Evolutionary conservation across 1,284 basidiomycete genomes (phyloP).

Genomic region (Bjerkandera adusta): DNA sequence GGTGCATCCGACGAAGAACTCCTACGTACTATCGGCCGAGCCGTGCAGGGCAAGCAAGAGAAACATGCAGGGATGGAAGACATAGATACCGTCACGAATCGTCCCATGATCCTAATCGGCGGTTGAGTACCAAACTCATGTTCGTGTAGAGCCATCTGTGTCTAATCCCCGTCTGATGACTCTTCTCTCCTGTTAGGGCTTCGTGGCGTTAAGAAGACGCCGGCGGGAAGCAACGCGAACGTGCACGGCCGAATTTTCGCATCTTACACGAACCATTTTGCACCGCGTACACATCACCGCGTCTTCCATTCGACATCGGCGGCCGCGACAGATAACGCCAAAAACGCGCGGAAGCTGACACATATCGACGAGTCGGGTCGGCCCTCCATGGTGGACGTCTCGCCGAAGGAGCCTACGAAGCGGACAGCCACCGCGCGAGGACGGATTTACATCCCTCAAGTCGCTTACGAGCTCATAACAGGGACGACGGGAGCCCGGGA

Average conservation of each 20-base stretch:
- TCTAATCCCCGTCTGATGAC: constrained; percentile 1
- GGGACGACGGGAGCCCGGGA: too few species aligned
- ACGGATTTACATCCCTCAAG: constrained; percentile 65
- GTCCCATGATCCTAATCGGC: constrained; percentile 91
- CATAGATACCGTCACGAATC: constrained; percentile 73
- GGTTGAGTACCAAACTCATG: constrained; percentile 58
- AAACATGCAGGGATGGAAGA: constrained; percentile 85
- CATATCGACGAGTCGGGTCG: constrained; percentile 70
- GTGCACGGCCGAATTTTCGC: neutral
- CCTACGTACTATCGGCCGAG: constrained; percentile 59
- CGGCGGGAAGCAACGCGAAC: too few species aligned
- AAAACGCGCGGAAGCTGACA: constrained; percentile 42
- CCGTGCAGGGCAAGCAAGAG: constrained; percentile 75
- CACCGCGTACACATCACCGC: neutral
- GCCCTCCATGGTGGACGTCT: constrained; percentile 81
- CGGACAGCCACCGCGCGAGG: constrained; percentile 78
- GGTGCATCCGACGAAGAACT: constrained; percentile 67
- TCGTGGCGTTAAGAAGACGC: constrained; percentile 7
- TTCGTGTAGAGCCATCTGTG: constrained; percentile 16
- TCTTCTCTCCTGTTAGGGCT: neutral
- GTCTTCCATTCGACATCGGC: constrained; percentile 5
- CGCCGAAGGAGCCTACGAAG: constrained; percentile 60
- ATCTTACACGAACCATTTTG: neutral
- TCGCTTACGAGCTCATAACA: constrained; percentile 65
- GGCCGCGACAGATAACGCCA: neutral